Base-by-base conservation (phyloP, 352 stramenopile genomes). In the Phytophthora rubi region DNA sequence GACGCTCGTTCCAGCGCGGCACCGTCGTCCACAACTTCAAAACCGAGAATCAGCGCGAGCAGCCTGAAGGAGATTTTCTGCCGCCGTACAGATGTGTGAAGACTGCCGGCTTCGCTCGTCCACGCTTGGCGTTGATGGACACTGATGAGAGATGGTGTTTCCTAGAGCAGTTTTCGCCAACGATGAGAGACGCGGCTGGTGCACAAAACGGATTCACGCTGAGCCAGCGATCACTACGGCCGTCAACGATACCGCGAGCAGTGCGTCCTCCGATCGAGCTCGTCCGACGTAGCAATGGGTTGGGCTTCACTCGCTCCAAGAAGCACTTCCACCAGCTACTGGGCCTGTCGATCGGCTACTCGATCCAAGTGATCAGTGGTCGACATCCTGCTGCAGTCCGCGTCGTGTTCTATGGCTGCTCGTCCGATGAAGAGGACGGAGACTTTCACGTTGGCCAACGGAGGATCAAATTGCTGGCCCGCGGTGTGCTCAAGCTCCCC, bases 71-170 rank as follows among this genome's bases (percentile, higher is more conserved):
- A 30, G 49, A 54, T 2, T 44, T 59, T 26, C 18, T 53, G 30
- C 6, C 59, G 4, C 51, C 48, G 3, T 66, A 78, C 21, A 39
- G 68, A 42, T 75, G 58, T 4, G 71, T 84, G n/a, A 86, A 84
- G 57, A 81, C 59, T 6, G 68, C 68, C 8, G 70, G 62, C 37
- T 84, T 86, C 44, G 54, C 61, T 13, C 63, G 62, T 15, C 62
- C 68, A 18, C 62, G 69, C 4, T 57, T 76, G 2, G 62, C 57
- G 49, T 9, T 81, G 49, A 72, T 85, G 15, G 70, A 65, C 9
- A 33, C 51, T 1, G 64, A 74, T 45, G 72, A 85, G 28, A 28
- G 57, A 8, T 82, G 75, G 75, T 82, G 71, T 12, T 74, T 70
- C 35, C 30, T 76, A 0, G 74, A 81, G 26, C 39, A 65, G n/a